A percentile compares a stretch with the other conserved stretches of the same genome.
phyloP scores from a whole-genome alignment of 345 rosid species.

The Euphorbia tirucalli region DNA sequence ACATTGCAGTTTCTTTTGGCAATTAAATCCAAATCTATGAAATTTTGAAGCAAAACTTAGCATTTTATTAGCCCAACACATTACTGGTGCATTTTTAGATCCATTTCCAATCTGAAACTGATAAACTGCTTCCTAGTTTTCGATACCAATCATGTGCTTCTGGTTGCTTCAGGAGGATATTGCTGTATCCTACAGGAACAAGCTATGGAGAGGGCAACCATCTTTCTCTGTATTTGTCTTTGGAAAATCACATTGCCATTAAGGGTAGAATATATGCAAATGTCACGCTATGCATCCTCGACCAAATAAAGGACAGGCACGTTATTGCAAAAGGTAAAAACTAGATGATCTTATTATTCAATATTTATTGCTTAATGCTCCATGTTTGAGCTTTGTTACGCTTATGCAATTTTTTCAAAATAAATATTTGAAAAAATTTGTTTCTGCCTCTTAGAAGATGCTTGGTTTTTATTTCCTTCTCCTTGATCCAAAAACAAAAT shows the following conservation, averaged over 20 bases:
- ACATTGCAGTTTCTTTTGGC: not conserved
- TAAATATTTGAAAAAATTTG: not conserved
- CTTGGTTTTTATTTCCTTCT: not conserved
- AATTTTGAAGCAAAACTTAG: not conserved
- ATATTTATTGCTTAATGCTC: not conserved
- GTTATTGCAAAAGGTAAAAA: constrained; percentile 34
- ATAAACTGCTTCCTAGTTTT: no score
- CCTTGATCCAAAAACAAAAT: not conserved
- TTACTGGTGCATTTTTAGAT: no score
- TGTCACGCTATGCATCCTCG: constrained; percentile 31
- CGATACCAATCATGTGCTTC: not conserved
- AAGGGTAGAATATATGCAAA: constrained; percentile 32
- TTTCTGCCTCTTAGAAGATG: not conserved
- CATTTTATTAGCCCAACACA: not conserved
- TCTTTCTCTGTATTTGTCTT: constrained; percentile 32
- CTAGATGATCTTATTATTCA: not conserved
- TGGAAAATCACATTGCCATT: constrained; percentile 29
- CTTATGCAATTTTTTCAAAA: not conserved
- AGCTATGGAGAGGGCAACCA: constrained; percentile 20
- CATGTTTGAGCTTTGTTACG: not conserved
- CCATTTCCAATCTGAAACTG: no score
- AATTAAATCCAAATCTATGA: not conserved
- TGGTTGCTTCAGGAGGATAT: constrained; percentile 35
- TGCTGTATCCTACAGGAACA: constrained; percentile 37
- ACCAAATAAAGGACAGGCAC: constrained; percentile 33